phyloP scores from a whole-genome alignment of 1,139 yeast genomes.

The Eremothecium gossypii region DNA sequence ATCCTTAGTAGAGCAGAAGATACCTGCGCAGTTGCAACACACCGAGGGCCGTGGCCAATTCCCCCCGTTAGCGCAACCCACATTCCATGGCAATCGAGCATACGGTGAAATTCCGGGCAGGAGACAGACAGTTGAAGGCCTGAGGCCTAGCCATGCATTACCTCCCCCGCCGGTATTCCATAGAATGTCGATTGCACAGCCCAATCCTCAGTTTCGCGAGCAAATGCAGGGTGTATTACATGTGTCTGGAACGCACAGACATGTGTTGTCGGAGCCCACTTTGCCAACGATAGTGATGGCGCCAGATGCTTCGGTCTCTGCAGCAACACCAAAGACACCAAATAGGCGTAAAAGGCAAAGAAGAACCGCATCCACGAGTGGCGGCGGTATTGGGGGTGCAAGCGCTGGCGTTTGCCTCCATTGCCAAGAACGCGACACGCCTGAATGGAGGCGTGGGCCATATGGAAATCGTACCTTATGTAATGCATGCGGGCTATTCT shows the following conservation, averaged over 20 bases:
- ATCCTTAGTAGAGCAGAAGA: slow-evolving; percentile 4
- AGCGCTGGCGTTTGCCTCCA: slow-evolving; percentile 23
- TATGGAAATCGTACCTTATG: slow-evolving; percentile 66
- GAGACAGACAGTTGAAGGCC: too few species aligned
- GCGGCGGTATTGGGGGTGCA: neutral
- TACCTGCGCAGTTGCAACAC: slow-evolving; percentile 4
- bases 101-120: too few species aligned
- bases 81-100: too few species aligned
- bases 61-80: too few species aligned
- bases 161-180: slow-evolving; percentile 1
- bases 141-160: too few species aligned
- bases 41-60: too few species aligned
- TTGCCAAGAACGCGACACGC: slow-evolving; percentile 69
- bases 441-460: slow-evolving; percentile 82
- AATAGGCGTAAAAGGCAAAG: slow-evolving; percentile 2
- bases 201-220: neutral
- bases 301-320: neutral
- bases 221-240: neutral
- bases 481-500: slow-evolving; percentile 76
- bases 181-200: neutral
- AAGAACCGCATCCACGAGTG: slow-evolving; percentile 1
- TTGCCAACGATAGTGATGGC: slow-evolving; percentile 1
- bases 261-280: slow-evolving; percentile 2
- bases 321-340: neutral
- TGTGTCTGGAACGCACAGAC: neutral